These are phyloP conservation scores for Mucor piriformis DNA, from an alignment of 371 early-diverging fungal genomes.

Conservation along the genomic window DNA sequence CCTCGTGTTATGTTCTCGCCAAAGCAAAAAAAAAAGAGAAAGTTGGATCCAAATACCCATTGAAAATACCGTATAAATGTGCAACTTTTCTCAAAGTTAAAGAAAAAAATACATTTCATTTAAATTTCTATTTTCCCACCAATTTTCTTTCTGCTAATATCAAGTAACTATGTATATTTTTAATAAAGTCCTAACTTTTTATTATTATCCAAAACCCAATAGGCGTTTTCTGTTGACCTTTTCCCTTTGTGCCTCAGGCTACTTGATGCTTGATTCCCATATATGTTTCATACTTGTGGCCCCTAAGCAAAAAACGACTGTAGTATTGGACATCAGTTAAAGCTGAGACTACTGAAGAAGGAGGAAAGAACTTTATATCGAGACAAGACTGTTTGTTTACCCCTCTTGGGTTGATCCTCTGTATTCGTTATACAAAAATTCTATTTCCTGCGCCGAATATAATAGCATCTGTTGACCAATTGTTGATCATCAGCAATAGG, in stretches of 20 bases:
- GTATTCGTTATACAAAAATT: constrained; percentile 13
- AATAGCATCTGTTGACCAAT: constrained; percentile 10
- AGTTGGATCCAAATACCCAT: constrained; percentile 15
- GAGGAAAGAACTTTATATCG: constrained; percentile 6
- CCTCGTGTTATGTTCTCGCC: constrained; percentile 23
- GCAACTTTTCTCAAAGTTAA: constrained; percentile 11
- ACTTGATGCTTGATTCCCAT: constrained; percentile 7
- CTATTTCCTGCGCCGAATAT: not conserved
- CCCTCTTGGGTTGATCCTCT: constrained; percentile 9
- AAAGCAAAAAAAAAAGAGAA: constrained; percentile 22
- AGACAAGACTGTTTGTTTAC: constrained; percentile 13
- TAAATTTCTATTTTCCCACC: not conserved
- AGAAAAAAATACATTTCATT: constrained; percentile 8
- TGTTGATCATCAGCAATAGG: constrained; percentile 7
- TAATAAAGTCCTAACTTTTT: constrained; percentile 16
- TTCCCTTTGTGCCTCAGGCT: constrained; percentile 14
- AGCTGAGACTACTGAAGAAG: constrained; percentile 19
- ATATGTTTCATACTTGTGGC: constrained; percentile 13
- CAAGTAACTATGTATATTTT: not conserved
- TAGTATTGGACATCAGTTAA: constrained; percentile 14
- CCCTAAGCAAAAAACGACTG: constrained; percentile 10
- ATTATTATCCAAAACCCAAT: not conserved
- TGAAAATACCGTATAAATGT: constrained; percentile 16
- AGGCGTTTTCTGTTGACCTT: constrained; percentile 10
- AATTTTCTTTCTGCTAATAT: not conserved